Evolutionary conservation across 495 filamentous ascomycete genomes (phyloP).

Genomic region (Aspergillus mulundensis): DNA sequence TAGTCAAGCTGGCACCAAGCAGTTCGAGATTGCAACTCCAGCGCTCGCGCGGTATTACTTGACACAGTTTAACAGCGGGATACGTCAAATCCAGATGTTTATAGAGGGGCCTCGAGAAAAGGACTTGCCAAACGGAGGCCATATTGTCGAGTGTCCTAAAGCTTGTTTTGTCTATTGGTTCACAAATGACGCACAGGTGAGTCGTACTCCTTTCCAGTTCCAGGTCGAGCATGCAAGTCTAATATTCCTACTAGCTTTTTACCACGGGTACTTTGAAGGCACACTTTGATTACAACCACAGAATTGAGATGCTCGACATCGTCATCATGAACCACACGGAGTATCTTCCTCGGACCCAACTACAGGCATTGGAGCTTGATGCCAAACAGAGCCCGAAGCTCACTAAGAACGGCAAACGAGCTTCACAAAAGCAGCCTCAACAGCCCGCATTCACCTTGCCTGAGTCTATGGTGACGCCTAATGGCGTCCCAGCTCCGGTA

Average conservation of each 20-base stretch:
- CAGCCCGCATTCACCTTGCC: slow-evolving; percentile 53
- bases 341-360: slow-evolving; percentile 56
- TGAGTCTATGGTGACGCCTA: slow-evolving; percentile 57
- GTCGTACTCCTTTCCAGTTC: slow-evolving; percentile 20
- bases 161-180: slow-evolving; percentile 72
- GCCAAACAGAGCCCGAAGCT: slow-evolving; percentile 66
- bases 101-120: slow-evolving; percentile 55
- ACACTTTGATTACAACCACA: slow-evolving; percentile 64
- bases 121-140: slow-evolving; percentile 54
- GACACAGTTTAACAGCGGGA: slow-evolving; percentile 78
- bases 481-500: slow-evolving; percentile 54
- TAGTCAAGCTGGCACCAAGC: slow-evolving; percentile 53
- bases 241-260: slow-evolving; percentile 50
- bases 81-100: slow-evolving; percentile 73
- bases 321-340: slow-evolving; percentile 60
- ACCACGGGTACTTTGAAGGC: slow-evolving; percentile 58
- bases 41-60: slow-evolving; percentile 76
- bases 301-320: slow-evolving; percentile 70
- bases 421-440: slow-evolving; percentile 51
- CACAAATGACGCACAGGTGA: slow-evolving; percentile 64
- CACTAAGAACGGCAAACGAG: slow-evolving; percentile 57
- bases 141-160: slow-evolving; percentile 58
- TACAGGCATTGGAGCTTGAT: slow-evolving; percentile 51
- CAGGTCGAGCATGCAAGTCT: slow-evolving; percentile 4
- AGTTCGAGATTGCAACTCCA: slow-evolving; percentile 72